Evolutionary conservation across 495 filamentous ascomycete species (phyloP), one percentile per base, ranked within the genome.

Genomic region (Hypoxylon subgilvum): DNA sequence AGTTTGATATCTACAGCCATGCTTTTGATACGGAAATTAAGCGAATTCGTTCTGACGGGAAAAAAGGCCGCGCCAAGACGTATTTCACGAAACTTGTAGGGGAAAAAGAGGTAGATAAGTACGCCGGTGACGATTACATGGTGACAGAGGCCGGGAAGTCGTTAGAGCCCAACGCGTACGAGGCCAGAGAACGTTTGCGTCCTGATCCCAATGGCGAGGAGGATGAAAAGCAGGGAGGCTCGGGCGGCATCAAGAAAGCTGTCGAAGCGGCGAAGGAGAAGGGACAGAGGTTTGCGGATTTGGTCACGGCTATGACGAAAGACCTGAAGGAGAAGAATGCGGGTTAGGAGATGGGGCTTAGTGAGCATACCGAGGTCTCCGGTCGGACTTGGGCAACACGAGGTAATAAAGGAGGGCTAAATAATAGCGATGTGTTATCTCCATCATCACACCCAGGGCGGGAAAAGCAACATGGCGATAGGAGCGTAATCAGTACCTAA

Each of bases 1-100:
- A 93, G 36, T 88, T 90, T 57, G 85, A 92, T 61, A 86, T 96
- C 36, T 97, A 96, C 67, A 91, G 96, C 59, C 84, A 80, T 0
- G 93, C 93, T 3, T 97, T 96, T 63, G 82, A 88, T 32, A 76
- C 85, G 41, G 90, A 96, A 76, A 81, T 96, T 8, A 82, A 88
- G 47, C 83, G 88, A 7, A 95, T 96, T 65, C 67, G 67, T 8
- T 67, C 67, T 2, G 61, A 65, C 13, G 61, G 27, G 36, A 63
- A 63, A 35, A 65, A 51, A 10, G 57, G 52, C 3, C 61, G 61
- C n/a, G 58, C 67, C 9, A 60, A 36, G 47, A 70, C 67, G 5
- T 70, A 70, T 35, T 44, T 70, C 47, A 70, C 67, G 13, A 61
- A 32, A 31, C 39, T 68, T 10, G 57, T 70, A 14, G 61, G 64